Base-by-base conservation (phyloP, 257 asterid genomes). In the Gentiana macrophylla region DNA sequence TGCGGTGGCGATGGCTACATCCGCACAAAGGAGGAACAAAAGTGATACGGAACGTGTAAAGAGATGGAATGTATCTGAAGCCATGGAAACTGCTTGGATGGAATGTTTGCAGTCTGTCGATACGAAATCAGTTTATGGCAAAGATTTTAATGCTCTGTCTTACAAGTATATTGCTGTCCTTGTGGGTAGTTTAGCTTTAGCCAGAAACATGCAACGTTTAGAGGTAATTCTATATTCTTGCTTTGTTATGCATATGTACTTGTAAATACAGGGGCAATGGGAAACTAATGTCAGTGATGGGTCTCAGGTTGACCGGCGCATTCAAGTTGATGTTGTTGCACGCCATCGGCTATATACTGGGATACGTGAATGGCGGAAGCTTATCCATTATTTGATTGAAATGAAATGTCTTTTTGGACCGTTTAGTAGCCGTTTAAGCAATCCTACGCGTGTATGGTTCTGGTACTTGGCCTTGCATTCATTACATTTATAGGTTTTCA, bases 1-100 rank as follows among this genome's bases (percentile, higher is more conserved):
- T 74, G 98, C 98, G 44, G 98, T 91, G 78, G 98, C 98, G 63
- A 87, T 91, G 97, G 98, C 98, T 65, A 87, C 98, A 37, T 81
- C 98, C 50, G 90, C 95, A 1, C 96, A 87, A 64, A 79, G 98
- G 5, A 80, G 97, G 68, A 79, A 74, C 69, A 76, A 69, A 79
- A 81, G 93, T 73, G 98, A 87, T 60, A 62, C 68, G 57, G 95
- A 80, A 49, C 97, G 98, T 13, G 98, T 87, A 61, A 87, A 67
- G 74, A 84, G 99, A 75, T 92, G 99, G 99, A 92, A 82, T 77
- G 79, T 81, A 62, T 88, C 94, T 53, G 99, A 92, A 72, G 99
- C 97, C 67, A 92, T 88, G 97, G 93, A 89, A 72, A 81, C 83
- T 66, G 99, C 99, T 61, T 92, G 99, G 99, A 74, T 74, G 79